Base-by-base conservation (phyloP, 352 stramenopile species). In the Globisporangium apiculatum region DNA sequence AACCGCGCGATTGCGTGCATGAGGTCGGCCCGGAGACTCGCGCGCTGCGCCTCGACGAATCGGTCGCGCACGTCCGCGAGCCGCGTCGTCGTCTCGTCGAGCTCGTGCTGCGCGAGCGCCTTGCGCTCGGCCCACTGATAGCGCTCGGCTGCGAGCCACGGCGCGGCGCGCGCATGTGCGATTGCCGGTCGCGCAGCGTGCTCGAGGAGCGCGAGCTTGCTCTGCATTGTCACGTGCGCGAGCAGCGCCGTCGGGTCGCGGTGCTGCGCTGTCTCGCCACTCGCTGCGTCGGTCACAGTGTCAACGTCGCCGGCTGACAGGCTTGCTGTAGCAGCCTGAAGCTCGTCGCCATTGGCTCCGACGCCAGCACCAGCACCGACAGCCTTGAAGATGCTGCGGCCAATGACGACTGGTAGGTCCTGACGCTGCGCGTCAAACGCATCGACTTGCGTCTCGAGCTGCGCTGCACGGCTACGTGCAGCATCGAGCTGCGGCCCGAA, bases 141-240 rank as follows among this genome's bases (percentile, higher is more conserved):
- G n/a, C 61, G 69, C 50, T 89, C 75, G 36, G 86, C 72, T 9
- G 67, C 62, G 31, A 80, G 53, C 3, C 57, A 52, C 31, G 84
- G 83, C 0, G 70, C 61, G 36, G 79, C 78, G 48, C 83, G 77
- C 57, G 78, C 87, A 35, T 89, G 73, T 1, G 89, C 71, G 10
- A 75, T 67, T 0, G 75, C 78, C 38, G 83, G 80, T 3, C 55
- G 37, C 4, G 83, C 66, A 0, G 73, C 67, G 14, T 53, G 69
- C 37, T 89, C 77, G 2, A 92, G 59, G 4, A 92, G 63, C 42
- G 81, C 71, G 18, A 91, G 64, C 41, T 87, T 86, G 50, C 75
- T 89, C 38, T 71, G 69, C 75, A 91, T 76, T 0, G 60, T 81
- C 7, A 91, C 65, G 43, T 83, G 68, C 3, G 73, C 58, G 12